Conservation (phyloP, 139 green algal species). For the Chlamydomonas sp. region DNA sequence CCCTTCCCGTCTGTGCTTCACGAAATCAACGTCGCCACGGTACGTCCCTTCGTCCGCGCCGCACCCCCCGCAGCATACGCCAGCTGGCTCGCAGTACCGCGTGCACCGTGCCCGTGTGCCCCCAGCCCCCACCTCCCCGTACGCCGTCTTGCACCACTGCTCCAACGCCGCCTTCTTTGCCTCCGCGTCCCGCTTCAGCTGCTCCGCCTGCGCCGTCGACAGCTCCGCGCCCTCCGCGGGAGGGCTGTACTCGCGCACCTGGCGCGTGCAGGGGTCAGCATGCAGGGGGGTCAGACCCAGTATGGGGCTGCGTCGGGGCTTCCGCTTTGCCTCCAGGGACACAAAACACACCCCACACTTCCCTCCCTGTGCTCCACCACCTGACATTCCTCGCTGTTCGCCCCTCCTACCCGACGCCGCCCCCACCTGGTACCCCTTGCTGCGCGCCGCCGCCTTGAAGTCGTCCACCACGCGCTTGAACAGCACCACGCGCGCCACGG, state of each 20-base stretch:
- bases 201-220: constrained; percentile 31
- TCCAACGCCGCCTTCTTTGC: constrained; percentile 76
- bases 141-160: constrained; percentile 91
- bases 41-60: too few relatives aligned
- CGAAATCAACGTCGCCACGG: too few relatives aligned
- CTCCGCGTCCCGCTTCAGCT: constrained; percentile 73
- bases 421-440: constrained; percentile 89
- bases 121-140: constrained; percentile 76
- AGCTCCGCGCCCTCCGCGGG: constrained; percentile 50
- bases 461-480: constrained; percentile 92
- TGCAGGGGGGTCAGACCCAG: too few relatives aligned
- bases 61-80: too few relatives aligned
- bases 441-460: constrained; percentile 90
- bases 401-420: neutral
- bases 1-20: too few relatives aligned
- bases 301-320: too few relatives aligned
- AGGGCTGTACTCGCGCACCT: constrained; percentile 75
- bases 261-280: neutral
- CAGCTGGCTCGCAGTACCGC: too few relatives aligned
- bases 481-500: constrained; percentile 86
- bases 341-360: too few relatives aligned
- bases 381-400: neutral
- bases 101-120: neutral
- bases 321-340: too few relatives aligned
- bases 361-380: too few relatives aligned